phyloP scores from a whole-genome alignment of 2,329 filamentous ascomycete species.

The Alternaria gansuensis region DNA sequence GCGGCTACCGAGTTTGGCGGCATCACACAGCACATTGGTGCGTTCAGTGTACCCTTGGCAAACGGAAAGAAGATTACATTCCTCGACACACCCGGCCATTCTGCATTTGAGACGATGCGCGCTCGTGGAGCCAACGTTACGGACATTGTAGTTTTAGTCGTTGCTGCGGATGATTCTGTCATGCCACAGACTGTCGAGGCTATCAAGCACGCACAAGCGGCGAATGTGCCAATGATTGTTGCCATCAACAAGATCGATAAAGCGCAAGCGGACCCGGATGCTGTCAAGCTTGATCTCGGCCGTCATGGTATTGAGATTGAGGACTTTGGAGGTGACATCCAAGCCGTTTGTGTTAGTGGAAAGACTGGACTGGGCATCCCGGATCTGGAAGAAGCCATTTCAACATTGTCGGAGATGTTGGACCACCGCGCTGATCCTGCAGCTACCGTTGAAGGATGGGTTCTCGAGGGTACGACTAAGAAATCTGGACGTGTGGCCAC shows the following conservation, averaged over 20 bases:
- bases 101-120: slow-evolving; percentile 94
- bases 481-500: slow-evolving; percentile 85
- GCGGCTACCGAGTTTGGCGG: slow-evolving; percentile 92
- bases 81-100: slow-evolving; percentile 94
- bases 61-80: slow-evolving; percentile 93
- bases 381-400: slow-evolving; percentile 88
- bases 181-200: slow-evolving; percentile 97
- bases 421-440: slow-evolving; percentile 84
- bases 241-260: slow-evolving; percentile 98
- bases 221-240: slow-evolving; percentile 93
- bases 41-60: slow-evolving; percentile 86
- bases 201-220: slow-evolving; percentile 87
- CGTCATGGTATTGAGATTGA: slow-evolving; percentile 88
- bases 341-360: slow-evolving; percentile 89
- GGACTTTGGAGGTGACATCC: slow-evolving; percentile 92
- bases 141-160: slow-evolving; percentile 94
- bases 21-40: slow-evolving; percentile 98
- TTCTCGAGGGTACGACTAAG: slow-evolving; percentile 91
- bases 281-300: slow-evolving; percentile 87
- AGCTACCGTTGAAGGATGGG: slow-evolving; percentile 87
- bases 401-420: slow-evolving; percentile 86
- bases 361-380: slow-evolving; percentile 93
- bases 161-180: slow-evolving; percentile 95
- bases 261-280: slow-evolving; percentile 78
- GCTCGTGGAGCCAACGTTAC: slow-evolving; percentile 95